These are phyloP conservation scores for Yamadazyma nakazawae DNA, from an alignment of 805 yeast species.

Conservation along the genomic window DNA sequence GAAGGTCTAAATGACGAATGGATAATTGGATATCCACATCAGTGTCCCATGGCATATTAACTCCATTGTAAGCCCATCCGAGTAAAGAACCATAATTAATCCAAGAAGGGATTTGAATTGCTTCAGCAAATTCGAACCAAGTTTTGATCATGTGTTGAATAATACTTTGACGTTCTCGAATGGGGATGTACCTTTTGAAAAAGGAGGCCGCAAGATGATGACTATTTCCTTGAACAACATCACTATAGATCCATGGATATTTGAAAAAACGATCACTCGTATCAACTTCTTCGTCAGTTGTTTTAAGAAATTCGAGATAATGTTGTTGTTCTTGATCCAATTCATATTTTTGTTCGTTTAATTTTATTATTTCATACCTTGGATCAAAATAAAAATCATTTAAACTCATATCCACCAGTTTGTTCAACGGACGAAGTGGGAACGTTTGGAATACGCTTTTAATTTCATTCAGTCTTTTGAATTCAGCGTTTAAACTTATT, in stretches of 20 bases:
- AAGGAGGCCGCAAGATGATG: conserved; percentile 36
- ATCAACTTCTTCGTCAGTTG: conserved; percentile 22
- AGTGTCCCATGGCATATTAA: conserved; percentile 32
- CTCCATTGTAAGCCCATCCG: conserved; percentile 31
- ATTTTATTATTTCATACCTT: conserved; percentile 22
- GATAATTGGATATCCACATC: conserved; percentile 30
- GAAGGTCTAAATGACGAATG: conserved; percentile 20
- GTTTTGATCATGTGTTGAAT: conserved; percentile 35
- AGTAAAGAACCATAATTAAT: conserved; percentile 27
- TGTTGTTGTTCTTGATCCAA: conserved; percentile 18
- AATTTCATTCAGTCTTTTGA: background rate
- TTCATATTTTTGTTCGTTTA: conserved; percentile 17
- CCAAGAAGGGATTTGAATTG: conserved; percentile 27
- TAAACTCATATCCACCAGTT: conserved; percentile 16
- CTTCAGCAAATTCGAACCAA: conserved; percentile 37
- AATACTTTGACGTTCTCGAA: conserved; percentile 34
- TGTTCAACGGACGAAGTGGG: conserved; percentile 8
- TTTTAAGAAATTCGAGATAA: conserved; percentile 28
- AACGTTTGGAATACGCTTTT: background rate
- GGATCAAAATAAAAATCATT: conserved; percentile 32
- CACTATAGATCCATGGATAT: conserved; percentile 39
- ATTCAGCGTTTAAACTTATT: background rate
- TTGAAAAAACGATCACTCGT: conserved; percentile 32
- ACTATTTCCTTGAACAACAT: conserved; percentile 31
- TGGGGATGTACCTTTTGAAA: conserved; percentile 33